Evolutionary conservation across 1,284 basidiomycete genomes (phyloP), one percentile per base, ranked within the genome.

Genomic region (Austroboletus novae-zelandiae): DNA sequence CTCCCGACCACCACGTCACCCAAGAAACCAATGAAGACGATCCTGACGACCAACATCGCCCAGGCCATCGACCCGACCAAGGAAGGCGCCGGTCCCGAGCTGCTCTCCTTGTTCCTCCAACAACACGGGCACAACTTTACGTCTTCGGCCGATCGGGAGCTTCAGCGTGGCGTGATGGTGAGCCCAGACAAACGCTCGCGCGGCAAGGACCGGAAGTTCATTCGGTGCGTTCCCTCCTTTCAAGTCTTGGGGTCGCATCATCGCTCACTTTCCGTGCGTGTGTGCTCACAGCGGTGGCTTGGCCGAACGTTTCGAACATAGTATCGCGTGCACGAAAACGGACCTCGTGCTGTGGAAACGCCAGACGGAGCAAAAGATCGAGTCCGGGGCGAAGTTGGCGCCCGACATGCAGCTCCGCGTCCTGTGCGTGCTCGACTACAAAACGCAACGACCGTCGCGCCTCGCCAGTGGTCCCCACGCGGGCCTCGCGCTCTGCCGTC

Each of bases 291-390:
- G 80, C 29, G 76, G 75, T 14, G 79, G 80, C 1, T 56, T 83
- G 8, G 81, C 80, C 0, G 75, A 75, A 41, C 71, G 71, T 9
- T 73, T 78, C 1, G 68, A 71, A 15, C 62, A 70, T 11, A 59
- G 69, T 31, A 72, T 78, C 35, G 60, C 70, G 15, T 72, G 71
- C 17, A 58, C 67, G 13, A 69, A 69, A 15, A 79, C 76, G 1
- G 67, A 72, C 13, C 67, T 76, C 30, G 56, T 69, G 11, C 66
- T 83, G 2, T 83, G 81, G 81, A 69, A 71, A 46, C 74, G 74
- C 43, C 76, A 78, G 46, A 64, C 71, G 43, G 70, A 74, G 32
- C 61, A 61, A n/a, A 64, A 61, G 7, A 30, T 61, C 5, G 55
- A 62, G 13, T 55, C 64, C 2, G 35, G 54, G 53, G 7, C 59